Base-by-base conservation (phyloP, 2,329 filamentous ascomycete species). In the Pseudogymnoascus sp. region DNA sequence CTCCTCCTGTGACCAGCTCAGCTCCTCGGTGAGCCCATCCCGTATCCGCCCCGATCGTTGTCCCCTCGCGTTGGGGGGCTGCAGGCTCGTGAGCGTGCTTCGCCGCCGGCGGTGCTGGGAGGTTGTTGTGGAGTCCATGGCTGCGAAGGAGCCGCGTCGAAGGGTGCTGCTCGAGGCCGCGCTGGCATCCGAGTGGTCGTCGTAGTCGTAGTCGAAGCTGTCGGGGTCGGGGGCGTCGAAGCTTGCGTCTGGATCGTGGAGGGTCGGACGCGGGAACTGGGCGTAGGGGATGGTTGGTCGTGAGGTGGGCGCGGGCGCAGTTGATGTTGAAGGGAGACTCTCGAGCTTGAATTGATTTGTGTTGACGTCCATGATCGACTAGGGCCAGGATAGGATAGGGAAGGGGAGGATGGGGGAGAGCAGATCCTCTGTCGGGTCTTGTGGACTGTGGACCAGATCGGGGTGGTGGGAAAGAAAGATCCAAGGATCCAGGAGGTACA, bases 381-480 rank as follows among this genome's bases (percentile, higher is more conserved):
- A 44, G 42, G 40, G 40, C 40, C 40, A 44, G 40, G 40, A 44
- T 44, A 44, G 40, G 40, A 44, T 44, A 44, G 40, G 40, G 40
- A 44, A 24, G 40, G 40, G 40, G 42, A 21, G 11, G 74, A 85
- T 97, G 97, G 83, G 93, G 93, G 65, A 93, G 93, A 93, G 93
- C 72, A 97, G 86, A 77, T 96, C 86, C 84, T 92, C 90, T 77
- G 92, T 91, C 93, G 89, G 86, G 42, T 44, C 42, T 44, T 21
- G 42, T 44, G 42, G 42, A 44, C 42, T 21, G 42, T 44, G 42
- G 42, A 44, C 42, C 42, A 44, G 42, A 44, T 44, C 42, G 42
- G 42, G 42, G 37, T n/a, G 37, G 14, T 21, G 42, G 42, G 13
- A 44, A 44, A 44, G 24, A 19, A 44, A n/a, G n/a, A n/a, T n/a